phyloP scores from a whole-genome alignment of 106 monocot genomes.

The Triglochin maritima region DNA sequence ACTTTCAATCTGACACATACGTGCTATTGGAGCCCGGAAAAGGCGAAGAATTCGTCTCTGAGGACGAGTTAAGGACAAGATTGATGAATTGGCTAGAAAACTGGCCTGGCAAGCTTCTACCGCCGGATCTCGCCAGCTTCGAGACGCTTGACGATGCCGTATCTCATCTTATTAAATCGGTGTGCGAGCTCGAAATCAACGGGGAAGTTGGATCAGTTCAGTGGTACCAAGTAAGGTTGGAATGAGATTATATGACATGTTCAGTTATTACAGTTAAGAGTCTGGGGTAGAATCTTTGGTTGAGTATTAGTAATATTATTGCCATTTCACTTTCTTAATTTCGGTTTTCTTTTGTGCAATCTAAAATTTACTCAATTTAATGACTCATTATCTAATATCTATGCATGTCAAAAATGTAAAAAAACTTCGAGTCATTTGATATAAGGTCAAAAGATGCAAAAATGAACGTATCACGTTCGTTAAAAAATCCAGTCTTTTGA shows the following conservation, averaged over 20 bases:
- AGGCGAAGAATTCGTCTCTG: constrained; percentile 55
- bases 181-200: constrained; percentile 78
- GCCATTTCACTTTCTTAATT: no score
- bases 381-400: no score
- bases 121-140: constrained; percentile 63
- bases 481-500: no score
- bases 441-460: no score
- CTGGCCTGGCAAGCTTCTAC: constrained; percentile 53
- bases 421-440: no score
- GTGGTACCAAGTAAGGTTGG: constrained; percentile 78
- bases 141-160: constrained; percentile 54
- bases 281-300: no score
- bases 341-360: no score
- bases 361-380: no score
- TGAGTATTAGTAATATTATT: no score
- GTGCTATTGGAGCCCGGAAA: constrained; percentile 77
- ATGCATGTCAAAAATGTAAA: no score
- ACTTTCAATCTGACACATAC: constrained; percentile 66
- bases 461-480: no score
- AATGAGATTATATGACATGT: constrained; percentile 14
- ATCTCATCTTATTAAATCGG: constrained; percentile 63
- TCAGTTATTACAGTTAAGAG: no score
- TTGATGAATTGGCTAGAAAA: constrained; percentile 60
- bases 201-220: constrained; percentile 73
- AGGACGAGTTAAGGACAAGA: constrained; percentile 53